Evolutionary conservation across 305 asterid species (phyloP).

Genomic region (Solanum chacoense): DNA sequence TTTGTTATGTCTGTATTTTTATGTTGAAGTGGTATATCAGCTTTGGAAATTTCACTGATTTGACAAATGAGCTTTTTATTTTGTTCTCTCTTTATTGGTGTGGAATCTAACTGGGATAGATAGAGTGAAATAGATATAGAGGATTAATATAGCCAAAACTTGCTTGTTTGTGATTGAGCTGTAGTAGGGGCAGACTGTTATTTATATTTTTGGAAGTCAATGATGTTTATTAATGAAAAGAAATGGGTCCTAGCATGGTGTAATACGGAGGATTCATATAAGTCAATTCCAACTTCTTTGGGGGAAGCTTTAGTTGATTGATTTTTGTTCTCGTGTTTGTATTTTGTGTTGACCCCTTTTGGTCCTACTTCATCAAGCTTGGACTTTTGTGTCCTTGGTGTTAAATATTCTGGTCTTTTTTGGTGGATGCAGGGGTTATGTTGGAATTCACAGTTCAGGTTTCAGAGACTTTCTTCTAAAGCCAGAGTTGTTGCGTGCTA

Average conservation of each 20-base stretch:
- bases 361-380: too few species aligned
- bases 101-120: background rate
- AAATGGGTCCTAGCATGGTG: background rate
- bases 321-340: too few species aligned
- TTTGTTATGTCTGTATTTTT: background rate
- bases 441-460: slow-evolving; percentile 91
- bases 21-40: background rate
- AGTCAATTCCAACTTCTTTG: background rate
- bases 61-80: background rate
- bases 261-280: background rate
- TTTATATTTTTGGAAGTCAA: background rate
- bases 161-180: background rate
- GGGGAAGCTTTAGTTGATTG: too few species aligned
- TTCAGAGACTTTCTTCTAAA: slow-evolving; percentile 87
- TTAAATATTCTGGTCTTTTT: background rate
- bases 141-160: background rate
- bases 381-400: background rate
- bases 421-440: slow-evolving; percentile 52
- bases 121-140: background rate
- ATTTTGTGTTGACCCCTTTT: too few species aligned
- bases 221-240: background rate
- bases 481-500: slow-evolving; percentile 90
- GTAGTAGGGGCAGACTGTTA: background rate
- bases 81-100: background rate
- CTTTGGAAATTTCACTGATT: background rate